phyloP scores from a whole-genome alignment of 345 rosid species.

The Ailanthus altissimus region DNA sequence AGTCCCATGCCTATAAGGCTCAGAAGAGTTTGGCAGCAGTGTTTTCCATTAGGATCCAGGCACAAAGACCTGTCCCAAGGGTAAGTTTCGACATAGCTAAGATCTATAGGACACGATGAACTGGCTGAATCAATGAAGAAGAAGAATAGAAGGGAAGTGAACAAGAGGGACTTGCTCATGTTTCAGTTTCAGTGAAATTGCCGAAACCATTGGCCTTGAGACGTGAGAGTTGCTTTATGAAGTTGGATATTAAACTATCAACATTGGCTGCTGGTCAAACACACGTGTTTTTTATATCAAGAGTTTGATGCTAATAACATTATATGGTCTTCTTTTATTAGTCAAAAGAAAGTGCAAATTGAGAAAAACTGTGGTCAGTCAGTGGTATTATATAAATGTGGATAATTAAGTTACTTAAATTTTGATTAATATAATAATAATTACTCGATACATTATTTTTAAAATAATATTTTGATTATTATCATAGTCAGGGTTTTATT shows the following conservation, averaged over 20 bases:
- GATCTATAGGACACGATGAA: conserved; percentile 55
- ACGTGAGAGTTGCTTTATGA: neutral
- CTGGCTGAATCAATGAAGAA: conserved; percentile 16
- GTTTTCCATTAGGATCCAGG: conserved; percentile 16
- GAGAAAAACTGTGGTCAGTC: no score
- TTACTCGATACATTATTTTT: no score
- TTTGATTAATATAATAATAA: no score
- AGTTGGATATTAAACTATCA: neutral
- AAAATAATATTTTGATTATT: no score
- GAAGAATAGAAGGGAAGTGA: conserved; percentile 20
- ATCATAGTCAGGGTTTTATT: no score
- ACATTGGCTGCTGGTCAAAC: conserved; percentile 33
- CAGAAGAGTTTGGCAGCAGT: conserved; percentile 52
- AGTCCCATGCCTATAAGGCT: conserved; percentile 59
- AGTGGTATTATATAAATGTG: no score
- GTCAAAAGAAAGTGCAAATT: no score
- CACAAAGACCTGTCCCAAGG: conserved; percentile 62
- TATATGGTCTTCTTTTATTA: no score
- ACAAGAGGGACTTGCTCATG: conserved; percentile 18
- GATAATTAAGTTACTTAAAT: no score
- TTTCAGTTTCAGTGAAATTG: neutral
- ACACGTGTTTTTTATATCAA: conserved; percentile 7
- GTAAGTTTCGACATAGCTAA: conserved; percentile 49
- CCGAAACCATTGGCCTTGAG: neutral
- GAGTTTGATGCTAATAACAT: no score